Evolutionary conservation across 78 protist species (phyloP), one percentile per base, ranked within the genome.

Genomic region (Dictyostelium capitatum): DNA sequence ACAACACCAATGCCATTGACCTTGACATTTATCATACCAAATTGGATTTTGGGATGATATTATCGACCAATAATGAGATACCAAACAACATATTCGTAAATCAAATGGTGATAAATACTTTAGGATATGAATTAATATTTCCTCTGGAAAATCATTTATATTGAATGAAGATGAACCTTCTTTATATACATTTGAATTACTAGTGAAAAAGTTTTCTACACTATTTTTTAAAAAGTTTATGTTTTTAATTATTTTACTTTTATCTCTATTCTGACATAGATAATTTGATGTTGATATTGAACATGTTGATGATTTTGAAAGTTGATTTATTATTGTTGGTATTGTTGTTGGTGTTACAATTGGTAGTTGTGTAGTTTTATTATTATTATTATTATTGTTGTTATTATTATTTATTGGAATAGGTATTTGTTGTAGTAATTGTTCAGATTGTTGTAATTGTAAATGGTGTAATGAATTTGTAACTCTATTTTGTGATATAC

Each of bases 11-110:
- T 73, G 25, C 92, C 92, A 87, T 73, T 87, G 92, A 23, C 79
- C 47, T 15, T 75, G 23, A 50, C 92, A 87, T 65, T 87, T 87
- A n/a, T 87, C 92, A 30, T 77, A 69, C 92, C 92, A 87, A 23
- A 87, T 6, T 30, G 69, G 14, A 51, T 70, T 62, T 23, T 28
- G 47, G 48, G 83, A 56, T 6, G 81, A 74, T 23, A 87, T n/a
- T 15, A 50, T 17, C 14, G 83, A 70, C 92, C 92, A 87, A 56
- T 47, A 51, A 15, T 48, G 64, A 17, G 77, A 87, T 20, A 87
- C 92, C 14, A 28, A 41, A 20, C 78, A 17, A 19, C 48, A 65
- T 11, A 70, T 69, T 77, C 84, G n/a, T 12, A 87, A 37, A 20
- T 87, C 92, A 62, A 87, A 87, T 0, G 92, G 92, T 47, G 92